These are phyloP conservation scores for Aureococcus anophagefferens DNA, from an alignment of 108 stramenopile genomes.

Conservation along the genomic window DNA sequence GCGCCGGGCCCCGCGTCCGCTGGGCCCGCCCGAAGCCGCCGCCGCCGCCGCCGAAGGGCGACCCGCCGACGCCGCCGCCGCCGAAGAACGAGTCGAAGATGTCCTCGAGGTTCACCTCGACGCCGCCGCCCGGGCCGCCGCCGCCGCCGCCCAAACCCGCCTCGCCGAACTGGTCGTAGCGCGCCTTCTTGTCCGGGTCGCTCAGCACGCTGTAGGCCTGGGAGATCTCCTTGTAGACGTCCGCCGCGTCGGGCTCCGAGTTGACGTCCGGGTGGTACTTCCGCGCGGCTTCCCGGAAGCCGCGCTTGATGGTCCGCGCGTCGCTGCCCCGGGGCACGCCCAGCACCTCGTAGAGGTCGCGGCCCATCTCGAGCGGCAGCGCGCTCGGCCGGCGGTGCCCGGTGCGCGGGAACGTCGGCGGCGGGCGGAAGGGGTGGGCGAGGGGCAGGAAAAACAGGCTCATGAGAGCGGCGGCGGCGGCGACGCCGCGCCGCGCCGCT, in stretches of 20 bases:
- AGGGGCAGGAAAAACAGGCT: no score
- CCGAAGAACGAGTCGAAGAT: slow-evolving; percentile 92
- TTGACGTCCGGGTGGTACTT: background rate
- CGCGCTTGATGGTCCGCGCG: no score
- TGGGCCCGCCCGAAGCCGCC: slow-evolving; percentile 47
- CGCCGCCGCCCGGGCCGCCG: slow-evolving; percentile 16
- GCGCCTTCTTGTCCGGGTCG: slow-evolving; percentile 68
- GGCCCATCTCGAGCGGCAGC: background rate
- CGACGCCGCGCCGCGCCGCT: no score
- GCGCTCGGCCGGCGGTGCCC: slow-evolving; percentile 33
- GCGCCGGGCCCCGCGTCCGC: slow-evolving; percentile 52
- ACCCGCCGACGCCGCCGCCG: slow-evolving; percentile 49
- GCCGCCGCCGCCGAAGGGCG: slow-evolving; percentile 37
- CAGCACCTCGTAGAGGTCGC: background rate
- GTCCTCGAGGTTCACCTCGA: slow-evolving; percentile 73
- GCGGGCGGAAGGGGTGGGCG: no score
- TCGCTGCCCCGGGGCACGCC: background rate
- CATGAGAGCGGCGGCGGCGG: no score
- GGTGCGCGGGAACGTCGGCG: no score
- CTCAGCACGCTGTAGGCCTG: slow-evolving; percentile 80
- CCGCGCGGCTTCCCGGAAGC: background rate
- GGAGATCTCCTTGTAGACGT: slow-evolving; percentile 49
- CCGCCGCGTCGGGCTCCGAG: background rate
- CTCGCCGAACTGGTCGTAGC: slow-evolving; percentile 72
- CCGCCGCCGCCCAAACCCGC: slow-evolving; percentile 6